phyloP scores from a whole-genome alignment of 768 basidiomycete species.

The Hemileccinum rubropunctum region DNA sequence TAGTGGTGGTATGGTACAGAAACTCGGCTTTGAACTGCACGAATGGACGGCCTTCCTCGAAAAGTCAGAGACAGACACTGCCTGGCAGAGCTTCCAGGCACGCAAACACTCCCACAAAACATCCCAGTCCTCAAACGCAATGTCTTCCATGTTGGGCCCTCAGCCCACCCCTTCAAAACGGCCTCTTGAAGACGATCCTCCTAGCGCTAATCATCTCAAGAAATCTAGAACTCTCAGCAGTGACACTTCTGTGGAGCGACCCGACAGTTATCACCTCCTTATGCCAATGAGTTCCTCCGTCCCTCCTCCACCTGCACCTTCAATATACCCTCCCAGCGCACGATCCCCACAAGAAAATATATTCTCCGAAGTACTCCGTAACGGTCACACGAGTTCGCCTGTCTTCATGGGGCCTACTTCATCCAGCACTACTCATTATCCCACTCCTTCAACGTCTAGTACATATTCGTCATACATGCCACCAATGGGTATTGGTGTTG shows the following conservation, averaged over 20 bases:
- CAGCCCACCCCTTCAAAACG: constrained; percentile 21
- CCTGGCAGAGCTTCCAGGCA: constrained; percentile 82
- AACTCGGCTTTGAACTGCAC: constrained; percentile 72
- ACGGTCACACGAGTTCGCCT: constrained; percentile 48
- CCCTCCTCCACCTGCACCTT: constrained; percentile 34
- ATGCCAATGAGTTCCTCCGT: constrained; percentile 48
- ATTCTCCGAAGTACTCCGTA: constrained; percentile 61
- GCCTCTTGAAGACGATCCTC: constrained; percentile 29
- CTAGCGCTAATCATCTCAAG: constrained; percentile 41
- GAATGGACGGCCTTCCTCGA: constrained; percentile 83
- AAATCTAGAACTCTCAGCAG: constrained; percentile 42
- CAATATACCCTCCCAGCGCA: constrained; percentile 44
- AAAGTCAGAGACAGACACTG: constrained; percentile 88
- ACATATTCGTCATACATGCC: constrained; percentile 49
- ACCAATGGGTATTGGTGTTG: constrained; percentile 55
- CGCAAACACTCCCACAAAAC: constrained; percentile 49
- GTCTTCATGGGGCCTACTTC: constrained; percentile 56
- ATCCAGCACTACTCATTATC: constrained; percentile 41
- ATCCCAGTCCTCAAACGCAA: constrained; percentile 26
- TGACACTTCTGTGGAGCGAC: constrained; percentile 41
- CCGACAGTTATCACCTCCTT: constrained; percentile 52
- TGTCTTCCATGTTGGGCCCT: constrained; percentile 32
- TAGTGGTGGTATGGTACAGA: constrained; percentile 69
- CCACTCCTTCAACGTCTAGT: constrained; percentile 34
- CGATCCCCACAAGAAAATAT: constrained; percentile 49